phyloP scores from a whole-genome alignment of 805 yeast genomes.

The Wickerhamomyces xylosicus region DNA sequence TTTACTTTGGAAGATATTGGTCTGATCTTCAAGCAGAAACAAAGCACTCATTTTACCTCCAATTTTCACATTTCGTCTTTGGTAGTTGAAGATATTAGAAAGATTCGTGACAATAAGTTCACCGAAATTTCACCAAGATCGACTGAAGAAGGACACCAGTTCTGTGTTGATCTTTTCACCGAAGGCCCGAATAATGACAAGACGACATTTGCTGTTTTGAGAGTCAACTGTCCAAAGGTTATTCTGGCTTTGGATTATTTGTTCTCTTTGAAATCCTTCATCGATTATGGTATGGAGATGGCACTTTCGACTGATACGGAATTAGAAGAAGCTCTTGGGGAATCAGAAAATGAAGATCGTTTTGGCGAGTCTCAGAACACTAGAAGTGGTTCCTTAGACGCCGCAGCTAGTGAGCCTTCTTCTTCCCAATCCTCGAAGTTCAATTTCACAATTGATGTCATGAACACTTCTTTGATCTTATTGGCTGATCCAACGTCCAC shows the following conservation, averaged over 20 bases:
- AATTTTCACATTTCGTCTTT: conserved; percentile 62
- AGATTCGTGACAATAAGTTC: conserved; percentile 53
- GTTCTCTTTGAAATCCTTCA: conserved; percentile 59
- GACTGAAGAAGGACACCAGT: conserved; percentile 55
- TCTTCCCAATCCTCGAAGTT: conserved; percentile 14
- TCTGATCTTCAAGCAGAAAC: conserved; percentile 36
- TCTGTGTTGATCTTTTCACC: conserved; percentile 43
- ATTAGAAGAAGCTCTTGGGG: neutral
- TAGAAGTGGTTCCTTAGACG: conserved; percentile 3
- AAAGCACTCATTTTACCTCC: conserved; percentile 46
- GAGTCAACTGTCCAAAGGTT: conserved; percentile 72
- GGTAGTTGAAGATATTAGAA: conserved; percentile 66
- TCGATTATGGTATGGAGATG: conserved; percentile 34
- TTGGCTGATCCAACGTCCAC: conserved; percentile 66
- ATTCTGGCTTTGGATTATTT: conserved; percentile 82
- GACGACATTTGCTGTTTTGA: conserved; percentile 40
- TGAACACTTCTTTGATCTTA: conserved; percentile 67
- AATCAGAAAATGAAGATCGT: conserved; percentile 4
- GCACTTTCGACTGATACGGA: conserved; percentile 6
- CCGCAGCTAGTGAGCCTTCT: neutral
- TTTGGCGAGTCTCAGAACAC: neutral
- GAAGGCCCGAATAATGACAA: conserved; percentile 29
- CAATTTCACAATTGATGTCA: conserved; percentile 56
- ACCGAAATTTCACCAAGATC: conserved; percentile 72
- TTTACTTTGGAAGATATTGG: conserved; percentile 53